Conservation (phyloP, 1,284 basidiomycete species). For the Ceratobasidium papillatum region DNA sequence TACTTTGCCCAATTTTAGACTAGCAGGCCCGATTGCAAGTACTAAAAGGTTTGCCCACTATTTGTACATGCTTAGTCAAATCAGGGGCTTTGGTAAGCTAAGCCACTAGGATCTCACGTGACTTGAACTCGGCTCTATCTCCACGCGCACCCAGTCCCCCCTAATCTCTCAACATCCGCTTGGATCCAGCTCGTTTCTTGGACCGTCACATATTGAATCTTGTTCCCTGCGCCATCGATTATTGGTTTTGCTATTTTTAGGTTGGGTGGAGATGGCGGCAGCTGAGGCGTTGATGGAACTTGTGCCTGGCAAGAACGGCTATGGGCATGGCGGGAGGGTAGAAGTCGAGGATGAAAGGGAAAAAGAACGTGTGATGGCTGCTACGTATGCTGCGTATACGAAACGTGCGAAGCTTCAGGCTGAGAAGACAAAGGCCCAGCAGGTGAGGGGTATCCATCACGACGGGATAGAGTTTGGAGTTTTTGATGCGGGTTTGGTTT, state of each 20-base stretch:
- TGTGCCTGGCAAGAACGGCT: slow-evolving; percentile 8
- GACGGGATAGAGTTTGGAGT: too few species aligned
- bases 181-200: not conserved
- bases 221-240: not conserved
- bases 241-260: not conserved
- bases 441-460: too few species aligned
- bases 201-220: not conserved
- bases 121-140: slow-evolving; percentile 37
- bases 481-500: slow-evolving; percentile 48
- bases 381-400: slow-evolving; percentile 37
- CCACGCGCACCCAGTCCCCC: slow-evolving; percentile 1
- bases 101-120: slow-evolving; percentile 17
- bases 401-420: slow-evolving; percentile 38
- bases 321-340: not conserved
- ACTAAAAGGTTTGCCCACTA: not conserved
- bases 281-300: slow-evolving; percentile 39
- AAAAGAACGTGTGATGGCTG: slow-evolving; percentile 35
- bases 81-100: slow-evolving; percentile 28
- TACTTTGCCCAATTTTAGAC: too few species aligned
- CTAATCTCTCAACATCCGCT: slow-evolving; percentile 10
- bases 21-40: too few species aligned
- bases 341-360: slow-evolving; percentile 24
- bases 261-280: slow-evolving; percentile 15
- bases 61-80: not conserved
- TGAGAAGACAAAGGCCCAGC: slow-evolving; percentile 68